A percentile compares a stretch with the other conserved stretches of the same genome.
phyloP scores from a whole-genome alignment of 148 eudicot species.

The Arbutus unedo region DNA sequence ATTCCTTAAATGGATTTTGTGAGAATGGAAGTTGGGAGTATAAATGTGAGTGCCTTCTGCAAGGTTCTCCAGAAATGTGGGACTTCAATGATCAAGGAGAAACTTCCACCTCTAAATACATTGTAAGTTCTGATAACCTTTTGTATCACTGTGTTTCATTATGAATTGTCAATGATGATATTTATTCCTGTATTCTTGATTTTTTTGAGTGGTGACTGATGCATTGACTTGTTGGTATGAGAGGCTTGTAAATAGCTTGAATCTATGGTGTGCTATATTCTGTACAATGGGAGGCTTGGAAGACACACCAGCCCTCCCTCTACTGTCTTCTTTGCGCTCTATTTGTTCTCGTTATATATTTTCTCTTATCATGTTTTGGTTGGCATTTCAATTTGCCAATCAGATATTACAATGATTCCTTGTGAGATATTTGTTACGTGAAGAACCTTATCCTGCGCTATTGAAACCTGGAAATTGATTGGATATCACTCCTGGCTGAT shows the following conservation, averaged over 20 bases:
- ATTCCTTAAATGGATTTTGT: conserved; percentile 25
- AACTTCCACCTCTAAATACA: conserved; percentile 59
- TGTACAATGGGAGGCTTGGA: not conserved
- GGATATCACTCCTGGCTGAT: not conserved
- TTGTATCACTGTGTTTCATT: not conserved
- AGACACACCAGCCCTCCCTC: not conserved
- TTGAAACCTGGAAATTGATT: not conserved
- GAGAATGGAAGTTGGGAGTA: conserved; percentile 47
- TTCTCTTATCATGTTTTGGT: not conserved
- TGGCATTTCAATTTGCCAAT: not conserved
- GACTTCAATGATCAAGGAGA: conserved; percentile 61
- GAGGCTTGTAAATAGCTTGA: not conserved
- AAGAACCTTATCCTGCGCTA: not conserved
- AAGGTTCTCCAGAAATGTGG: conserved; percentile 75
- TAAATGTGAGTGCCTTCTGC: conserved; percentile 58
- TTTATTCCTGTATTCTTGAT: not conserved
- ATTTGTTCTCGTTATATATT: conserved; percentile 1
- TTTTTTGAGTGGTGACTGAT: not conserved
- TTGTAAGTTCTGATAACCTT: conserved; percentile 51
- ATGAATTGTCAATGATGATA: not conserved
- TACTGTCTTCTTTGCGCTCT: not conserved
- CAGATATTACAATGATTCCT: not conserved
- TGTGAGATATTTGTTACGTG: not conserved
- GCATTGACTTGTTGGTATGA: not conserved
- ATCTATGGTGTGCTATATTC: not conserved